These are phyloP conservation scores for Atkinsonella texensis DNA, from an alignment of 2,329 filamentous ascomycete species.

Conservation along the genomic window DNA sequence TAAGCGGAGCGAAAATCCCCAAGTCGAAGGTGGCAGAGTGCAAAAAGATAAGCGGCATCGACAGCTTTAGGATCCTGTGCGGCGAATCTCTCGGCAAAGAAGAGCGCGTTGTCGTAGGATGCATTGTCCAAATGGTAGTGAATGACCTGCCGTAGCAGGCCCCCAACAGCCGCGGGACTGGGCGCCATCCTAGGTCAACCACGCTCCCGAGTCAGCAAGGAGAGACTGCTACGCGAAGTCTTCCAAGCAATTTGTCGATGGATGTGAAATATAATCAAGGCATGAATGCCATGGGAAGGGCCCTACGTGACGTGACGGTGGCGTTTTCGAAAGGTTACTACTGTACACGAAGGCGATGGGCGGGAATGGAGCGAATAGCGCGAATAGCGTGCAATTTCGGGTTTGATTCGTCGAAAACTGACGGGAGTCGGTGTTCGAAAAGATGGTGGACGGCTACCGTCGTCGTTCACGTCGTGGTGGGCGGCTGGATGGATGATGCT, in stretches of 20 bases:
- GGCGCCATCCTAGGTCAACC: constrained; percentile 35
- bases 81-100: constrained; percentile 76
- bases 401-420: not conserved
- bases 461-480: not conserved
- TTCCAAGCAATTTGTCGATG: not conserved
- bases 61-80: constrained; percentile 72
- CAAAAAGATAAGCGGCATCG: constrained; percentile 72
- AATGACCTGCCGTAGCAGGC: constrained; percentile 46
- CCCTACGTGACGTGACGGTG: not conserved
- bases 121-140: constrained; percentile 78
- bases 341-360: not conserved
- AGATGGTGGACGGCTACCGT: not conserved
- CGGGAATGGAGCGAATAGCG: not conserved
- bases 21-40: constrained; percentile 72
- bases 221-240: not conserved
- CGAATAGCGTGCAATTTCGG: not conserved
- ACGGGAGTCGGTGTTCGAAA: not conserved
- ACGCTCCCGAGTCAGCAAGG: constrained; percentile 1
- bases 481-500: not conserved
- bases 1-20: constrained; percentile 78
- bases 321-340: not conserved
- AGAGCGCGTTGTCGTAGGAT: constrained; percentile 78
- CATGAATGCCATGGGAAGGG: constrained; percentile 4
- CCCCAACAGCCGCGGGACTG: constrained; percentile 34
- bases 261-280: constrained; percentile 1